These are phyloP conservation scores for Trichophyton schoenleinii DNA, from an alignment of 2,329 filamentous ascomycete genomes.

Conservation along the genomic window DNA sequence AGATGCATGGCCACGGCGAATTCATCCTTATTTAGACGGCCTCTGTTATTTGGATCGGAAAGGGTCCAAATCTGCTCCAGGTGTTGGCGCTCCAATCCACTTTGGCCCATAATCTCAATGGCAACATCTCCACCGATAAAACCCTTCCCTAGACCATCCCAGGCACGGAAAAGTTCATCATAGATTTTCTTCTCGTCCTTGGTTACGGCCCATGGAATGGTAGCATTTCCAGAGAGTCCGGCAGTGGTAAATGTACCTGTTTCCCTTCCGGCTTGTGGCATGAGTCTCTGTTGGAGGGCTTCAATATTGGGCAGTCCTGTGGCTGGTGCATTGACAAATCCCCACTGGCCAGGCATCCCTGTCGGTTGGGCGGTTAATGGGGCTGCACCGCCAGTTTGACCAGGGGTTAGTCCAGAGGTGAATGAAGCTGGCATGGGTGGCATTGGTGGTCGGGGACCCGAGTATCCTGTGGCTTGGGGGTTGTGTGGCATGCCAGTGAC, in stretches of 20 bases:
- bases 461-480: slow-evolving; percentile 66
- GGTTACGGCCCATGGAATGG: slow-evolving; percentile 95
- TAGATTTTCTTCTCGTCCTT: slow-evolving; percentile 98
- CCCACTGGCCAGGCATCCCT: slow-evolving; percentile 88
- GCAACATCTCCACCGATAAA: slow-evolving; percentile 85
- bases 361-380: slow-evolving; percentile 86
- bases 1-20: slow-evolving; percentile 98
- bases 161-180: slow-evolving; percentile 85
- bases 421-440: slow-evolving; percentile 68
- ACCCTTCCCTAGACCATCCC: slow-evolving; percentile 89
- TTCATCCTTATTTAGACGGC: slow-evolving; percentile 86
- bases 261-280: slow-evolving; percentile 91
- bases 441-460: slow-evolving; percentile 65
- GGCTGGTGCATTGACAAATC: slow-evolving; percentile 87
- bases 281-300: slow-evolving; percentile 82
- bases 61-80: slow-evolving; percentile 91
- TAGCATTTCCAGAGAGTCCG: slow-evolving; percentile 82
- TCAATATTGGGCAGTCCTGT: slow-evolving; percentile 88
- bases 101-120: slow-evolving; percentile 95
- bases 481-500: slow-evolving; percentile 60
- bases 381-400: slow-evolving; percentile 55
- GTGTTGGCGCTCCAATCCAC: slow-evolving; percentile 79
- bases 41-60: slow-evolving; percentile 86
- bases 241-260: slow-evolving; percentile 63
- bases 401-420: slow-evolving; percentile 48